Conservation (phyloP, 1,139 yeast genomes). For the Wickerhamomyces sp. region DNA sequence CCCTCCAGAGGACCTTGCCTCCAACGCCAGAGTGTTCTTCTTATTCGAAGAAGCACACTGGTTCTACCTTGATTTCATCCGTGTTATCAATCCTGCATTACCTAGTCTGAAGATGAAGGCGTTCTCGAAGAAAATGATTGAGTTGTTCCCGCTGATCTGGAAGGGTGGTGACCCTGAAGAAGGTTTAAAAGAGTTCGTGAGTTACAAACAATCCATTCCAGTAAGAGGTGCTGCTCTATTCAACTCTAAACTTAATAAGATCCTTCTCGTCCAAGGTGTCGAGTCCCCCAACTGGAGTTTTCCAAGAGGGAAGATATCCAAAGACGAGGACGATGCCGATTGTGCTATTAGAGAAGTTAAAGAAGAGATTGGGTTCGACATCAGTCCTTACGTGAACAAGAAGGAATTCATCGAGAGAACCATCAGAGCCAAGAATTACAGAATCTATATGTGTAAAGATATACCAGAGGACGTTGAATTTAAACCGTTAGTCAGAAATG, state of each 20-base stretch:
- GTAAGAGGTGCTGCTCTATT: constrained; percentile 94
- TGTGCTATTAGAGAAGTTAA: constrained; percentile 93
- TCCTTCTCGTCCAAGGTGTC: constrained; percentile 79
- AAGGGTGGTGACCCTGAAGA: constrained; percentile 77
- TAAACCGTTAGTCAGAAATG: constrained; percentile 80
- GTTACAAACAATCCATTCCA: constrained; percentile 86
- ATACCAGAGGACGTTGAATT: constrained; percentile 75
- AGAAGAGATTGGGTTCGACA: constrained; percentile 95
- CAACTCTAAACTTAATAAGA: constrained; percentile 63
- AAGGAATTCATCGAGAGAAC: constrained; percentile 79
- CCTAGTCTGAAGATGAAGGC: constrained; percentile 76
- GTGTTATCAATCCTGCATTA: constrained; percentile 66
- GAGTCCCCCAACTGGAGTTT: constrained; percentile 91
- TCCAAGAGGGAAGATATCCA: constrained; percentile 95
- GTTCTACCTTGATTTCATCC: constrained; percentile 87
- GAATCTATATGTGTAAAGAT: constrained; percentile 71
- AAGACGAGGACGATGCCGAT: constrained; percentile 82
- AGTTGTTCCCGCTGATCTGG: constrained; percentile 82
- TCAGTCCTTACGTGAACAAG: constrained; percentile 58
- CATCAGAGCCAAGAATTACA: constrained; percentile 77
- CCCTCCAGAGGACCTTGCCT: constrained; percentile 84
- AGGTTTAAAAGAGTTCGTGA: constrained; percentile 71
- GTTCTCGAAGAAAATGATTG: constrained; percentile 70
- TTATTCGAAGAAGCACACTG: constrained; percentile 98
- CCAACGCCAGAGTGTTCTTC: constrained; percentile 83